These are phyloP conservation scores for Ceratocystis eucalypticola DNA, from an alignment of 2,329 filamentous ascomycete species.

Conservation along the genomic window DNA sequence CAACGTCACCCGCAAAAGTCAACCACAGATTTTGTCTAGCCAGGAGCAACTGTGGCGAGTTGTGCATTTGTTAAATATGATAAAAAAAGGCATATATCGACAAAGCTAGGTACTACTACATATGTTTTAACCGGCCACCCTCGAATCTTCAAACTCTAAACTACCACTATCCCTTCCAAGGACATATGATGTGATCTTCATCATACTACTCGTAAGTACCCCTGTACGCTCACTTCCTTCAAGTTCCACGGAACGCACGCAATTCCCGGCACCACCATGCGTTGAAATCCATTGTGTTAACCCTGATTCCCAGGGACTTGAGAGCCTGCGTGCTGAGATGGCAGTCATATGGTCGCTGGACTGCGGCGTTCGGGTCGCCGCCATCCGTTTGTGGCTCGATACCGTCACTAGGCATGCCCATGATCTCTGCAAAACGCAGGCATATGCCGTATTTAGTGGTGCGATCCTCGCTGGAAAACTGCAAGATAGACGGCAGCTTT, in stretches of 20 bases:
- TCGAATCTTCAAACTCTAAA: neutral
- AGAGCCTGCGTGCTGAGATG: conserved; percentile 68
- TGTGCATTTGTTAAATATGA: neutral
- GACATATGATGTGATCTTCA: neutral
- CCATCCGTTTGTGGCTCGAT: conserved; percentile 59
- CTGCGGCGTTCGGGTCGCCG: conserved; percentile 55
- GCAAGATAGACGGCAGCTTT: conserved; percentile 54
- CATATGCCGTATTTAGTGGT: conserved; percentile 89
- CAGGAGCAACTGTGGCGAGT: neutral
- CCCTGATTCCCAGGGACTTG: conserved; percentile 59
- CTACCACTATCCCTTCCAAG: neutral
- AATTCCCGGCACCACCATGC: conserved; percentile 66
- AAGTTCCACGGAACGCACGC: conserved; percentile 37
- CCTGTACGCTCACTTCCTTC: neutral
- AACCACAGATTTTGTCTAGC: neutral
- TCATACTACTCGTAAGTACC: neutral
- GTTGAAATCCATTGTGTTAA: conserved; percentile 59
- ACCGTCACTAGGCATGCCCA: conserved; percentile 55
- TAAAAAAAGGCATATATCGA: neutral
- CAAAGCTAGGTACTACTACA: neutral
- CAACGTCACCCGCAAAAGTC: neutral
- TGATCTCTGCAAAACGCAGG: conserved; percentile 60
- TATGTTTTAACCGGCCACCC: neutral
- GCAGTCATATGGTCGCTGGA: conserved; percentile 75
- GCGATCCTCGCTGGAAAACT: conserved; percentile 75